Evolutionary conservation across 352 stramenopile species (phyloP).

Genomic region (Pythium vanterpoolii): DNA sequence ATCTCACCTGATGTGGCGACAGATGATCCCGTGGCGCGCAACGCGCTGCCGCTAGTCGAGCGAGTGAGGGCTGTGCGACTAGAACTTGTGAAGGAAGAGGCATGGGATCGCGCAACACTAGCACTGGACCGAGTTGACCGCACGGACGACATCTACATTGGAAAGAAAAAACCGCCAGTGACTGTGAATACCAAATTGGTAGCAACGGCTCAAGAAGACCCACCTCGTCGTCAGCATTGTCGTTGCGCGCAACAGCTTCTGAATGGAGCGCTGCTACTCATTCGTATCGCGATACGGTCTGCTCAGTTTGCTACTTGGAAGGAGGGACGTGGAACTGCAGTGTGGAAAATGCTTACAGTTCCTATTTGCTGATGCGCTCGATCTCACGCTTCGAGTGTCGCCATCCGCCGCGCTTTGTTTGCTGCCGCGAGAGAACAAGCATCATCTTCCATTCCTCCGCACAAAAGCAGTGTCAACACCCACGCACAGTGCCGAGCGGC

Average conservation of each 20-base stretch:
- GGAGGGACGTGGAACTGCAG: not conserved
- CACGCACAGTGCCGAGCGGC: not conserved
- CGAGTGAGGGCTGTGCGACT: conserved; percentile 1
- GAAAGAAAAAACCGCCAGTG: too few relatives aligned
- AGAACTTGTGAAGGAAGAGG: not conserved
- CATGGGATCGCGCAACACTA: not conserved
- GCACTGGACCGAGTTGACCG: not conserved
- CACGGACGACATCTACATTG: conserved; percentile 4
- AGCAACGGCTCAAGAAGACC: not conserved
- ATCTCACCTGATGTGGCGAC: conserved; percentile 37
- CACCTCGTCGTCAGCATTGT: not conserved
- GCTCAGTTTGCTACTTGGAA: not conserved
- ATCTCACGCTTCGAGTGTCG: not conserved
- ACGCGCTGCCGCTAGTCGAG: conserved; percentile 1
- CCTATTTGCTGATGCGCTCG: not conserved
- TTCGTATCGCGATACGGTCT: not conserved
- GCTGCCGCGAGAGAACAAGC: not conserved
- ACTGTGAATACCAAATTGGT: too few relatives aligned
- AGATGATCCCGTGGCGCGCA: conserved; percentile 15
- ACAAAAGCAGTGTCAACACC: not conserved
- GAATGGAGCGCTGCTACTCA: not conserved
- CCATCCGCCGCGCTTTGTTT: not conserved
- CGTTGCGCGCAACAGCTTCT: not conserved
- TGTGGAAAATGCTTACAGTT: not conserved
- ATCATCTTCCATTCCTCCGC: not conserved